phyloP scores from a whole-genome alignment of 2,329 filamentous ascomycete species.

The Alternaria metachromatica region DNA sequence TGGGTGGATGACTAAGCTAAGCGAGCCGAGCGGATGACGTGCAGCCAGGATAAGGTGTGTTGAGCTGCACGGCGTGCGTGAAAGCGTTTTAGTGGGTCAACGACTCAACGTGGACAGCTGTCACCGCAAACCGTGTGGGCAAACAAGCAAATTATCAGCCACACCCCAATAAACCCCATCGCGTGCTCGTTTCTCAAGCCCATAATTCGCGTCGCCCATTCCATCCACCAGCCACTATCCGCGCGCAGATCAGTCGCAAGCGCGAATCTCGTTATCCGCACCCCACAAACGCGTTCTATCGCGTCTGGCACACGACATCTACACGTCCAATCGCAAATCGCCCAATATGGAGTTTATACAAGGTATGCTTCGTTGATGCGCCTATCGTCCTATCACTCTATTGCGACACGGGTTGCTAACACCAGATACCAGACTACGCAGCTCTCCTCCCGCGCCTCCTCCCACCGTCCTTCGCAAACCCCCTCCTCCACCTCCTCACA shows the following conservation, averaged over 20 bases:
- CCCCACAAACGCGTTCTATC: slow-evolving; percentile 19
- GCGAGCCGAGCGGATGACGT: slow-evolving; percentile 15
- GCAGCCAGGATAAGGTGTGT: slow-evolving; percentile 13
- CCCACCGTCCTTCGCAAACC: slow-evolving; percentile 39
- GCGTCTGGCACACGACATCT: slow-evolving; percentile 17
- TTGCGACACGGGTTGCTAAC: slow-evolving; percentile 14
- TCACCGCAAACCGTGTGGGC: slow-evolving; percentile 18
- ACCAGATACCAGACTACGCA: slow-evolving; percentile 37
- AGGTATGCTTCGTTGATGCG: slow-evolving; percentile 15
- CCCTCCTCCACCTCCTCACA: slow-evolving; percentile 38
- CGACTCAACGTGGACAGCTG: slow-evolving; percentile 18
- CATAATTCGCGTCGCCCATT: background rate
- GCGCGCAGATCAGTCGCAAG: background rate
- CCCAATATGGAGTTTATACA: slow-evolving; percentile 42
- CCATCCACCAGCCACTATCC: background rate
- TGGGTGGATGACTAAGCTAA: slow-evolving; percentile 6
- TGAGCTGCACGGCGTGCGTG: slow-evolving; percentile 3
- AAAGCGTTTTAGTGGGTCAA: slow-evolving; percentile 10
- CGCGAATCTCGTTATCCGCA: background rate
- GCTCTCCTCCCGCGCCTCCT: slow-evolving; percentile 40
- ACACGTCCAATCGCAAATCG: slow-evolving; percentile 10
- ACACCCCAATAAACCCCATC: background rate
- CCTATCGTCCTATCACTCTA: background rate
- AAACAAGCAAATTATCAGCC: slow-evolving; percentile 4
- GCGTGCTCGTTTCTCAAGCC: background rate